phyloP scores from a whole-genome alignment of 805 yeast species.

The Spathaspora gorwiae region DNA sequence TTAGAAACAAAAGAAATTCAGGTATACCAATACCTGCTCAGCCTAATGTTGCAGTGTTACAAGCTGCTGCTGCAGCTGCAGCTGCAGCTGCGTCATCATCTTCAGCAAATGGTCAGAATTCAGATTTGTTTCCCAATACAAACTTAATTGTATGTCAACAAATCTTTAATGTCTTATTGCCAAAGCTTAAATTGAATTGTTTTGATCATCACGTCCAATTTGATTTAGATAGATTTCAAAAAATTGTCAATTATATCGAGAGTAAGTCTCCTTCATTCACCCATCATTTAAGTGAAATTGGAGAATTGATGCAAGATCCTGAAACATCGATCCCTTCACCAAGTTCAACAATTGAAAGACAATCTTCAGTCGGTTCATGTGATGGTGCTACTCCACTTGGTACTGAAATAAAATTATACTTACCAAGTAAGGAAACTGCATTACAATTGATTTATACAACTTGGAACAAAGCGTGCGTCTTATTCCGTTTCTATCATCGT shows the following conservation, averaged over 20 bases:
- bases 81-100: constrained; percentile 5
- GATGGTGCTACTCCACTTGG: constrained; percentile 18
- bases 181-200: constrained; percentile 29
- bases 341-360: constrained; percentile 10
- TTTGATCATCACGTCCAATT: constrained; percentile 28
- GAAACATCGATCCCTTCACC: constrained; percentile 12
- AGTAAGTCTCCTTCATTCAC: constrained; percentile 7
- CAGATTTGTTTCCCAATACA: constrained; percentile 7
- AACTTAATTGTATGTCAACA: constrained; percentile 29
- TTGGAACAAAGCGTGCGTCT: constrained; percentile 82
- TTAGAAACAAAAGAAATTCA: constrained; percentile 44
- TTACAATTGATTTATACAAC: constrained; percentile 66
- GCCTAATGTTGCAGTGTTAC: constrained; percentile 7
- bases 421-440: constrained; percentile 75
- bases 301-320: constrained; percentile 26
- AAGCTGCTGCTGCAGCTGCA: constrained; percentile 8
- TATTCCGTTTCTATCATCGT: constrained; percentile 80
- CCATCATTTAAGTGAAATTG: constrained; percentile 20
- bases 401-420: constrained; percentile 54
- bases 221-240: constrained; percentile 32
- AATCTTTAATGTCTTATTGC: constrained; percentile 30
- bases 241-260: constrained; percentile 18
- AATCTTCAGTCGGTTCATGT: constrained; percentile 12
- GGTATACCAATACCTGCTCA: constrained; percentile 25
- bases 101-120: neutral